Percentiles rank a stretch among this genome's conserved stretches.
phyloP scores from a whole-genome alignment of 176 grass and related monocot species.

The Rhynchospora tenuis region DNA sequence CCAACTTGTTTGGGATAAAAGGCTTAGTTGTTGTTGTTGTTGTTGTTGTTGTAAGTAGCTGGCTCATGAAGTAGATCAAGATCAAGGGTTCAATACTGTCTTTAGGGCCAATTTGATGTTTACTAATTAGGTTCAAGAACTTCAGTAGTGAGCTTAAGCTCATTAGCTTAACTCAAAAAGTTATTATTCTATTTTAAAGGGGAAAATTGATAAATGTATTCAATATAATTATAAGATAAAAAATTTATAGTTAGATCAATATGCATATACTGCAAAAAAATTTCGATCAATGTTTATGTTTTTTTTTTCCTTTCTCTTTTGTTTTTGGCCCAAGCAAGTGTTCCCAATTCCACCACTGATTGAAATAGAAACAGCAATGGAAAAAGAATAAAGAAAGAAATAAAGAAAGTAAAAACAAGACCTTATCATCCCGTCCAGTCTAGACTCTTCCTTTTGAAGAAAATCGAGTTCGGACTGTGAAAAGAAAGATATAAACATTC shows the following conservation, averaged over 20 bases:
- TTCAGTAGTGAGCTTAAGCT: not conserved
- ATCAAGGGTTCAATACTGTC: not conserved
- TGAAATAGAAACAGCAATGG: conserved; percentile 26
- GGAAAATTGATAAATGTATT: not conserved
- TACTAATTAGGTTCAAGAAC: not conserved
- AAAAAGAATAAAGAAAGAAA: not conserved
- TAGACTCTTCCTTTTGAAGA: conserved; percentile 46
- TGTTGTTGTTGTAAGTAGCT: no score
- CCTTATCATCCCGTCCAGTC: conserved; percentile 73
- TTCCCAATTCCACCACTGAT: not conserved
- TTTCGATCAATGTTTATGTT: not conserved
- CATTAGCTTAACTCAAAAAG: not conserved
- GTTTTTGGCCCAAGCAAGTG: not conserved
- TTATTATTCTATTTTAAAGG: not conserved
- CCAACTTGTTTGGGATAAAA: no score
- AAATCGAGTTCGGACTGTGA: conserved; percentile 58
- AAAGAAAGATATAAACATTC: conserved; percentile 18
- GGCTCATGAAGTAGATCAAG: not conserved
- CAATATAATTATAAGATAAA: not conserved
- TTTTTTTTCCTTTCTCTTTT: not conserved
- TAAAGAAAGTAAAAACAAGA: not conserved
- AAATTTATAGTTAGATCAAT: not conserved
- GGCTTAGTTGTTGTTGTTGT: no score
- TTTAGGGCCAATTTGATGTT: not conserved
- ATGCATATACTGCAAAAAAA: not conserved